Conservation (phyloP, 2,329 filamentous ascomycete species). For the Pseudodiploospora longispora region DNA sequence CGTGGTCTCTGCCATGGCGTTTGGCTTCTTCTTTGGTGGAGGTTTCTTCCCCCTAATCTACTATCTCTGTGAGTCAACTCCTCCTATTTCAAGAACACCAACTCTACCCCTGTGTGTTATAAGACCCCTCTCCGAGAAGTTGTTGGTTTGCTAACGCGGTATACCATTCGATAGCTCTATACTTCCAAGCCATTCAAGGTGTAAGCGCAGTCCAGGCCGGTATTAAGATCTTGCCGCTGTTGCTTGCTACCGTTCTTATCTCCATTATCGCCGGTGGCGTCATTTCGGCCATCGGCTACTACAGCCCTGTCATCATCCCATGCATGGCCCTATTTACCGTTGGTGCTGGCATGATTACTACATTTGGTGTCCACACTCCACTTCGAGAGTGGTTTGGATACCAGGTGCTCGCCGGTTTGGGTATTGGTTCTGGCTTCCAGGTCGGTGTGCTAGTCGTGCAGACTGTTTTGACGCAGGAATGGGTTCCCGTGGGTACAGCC, state of each 20-base stretch:
- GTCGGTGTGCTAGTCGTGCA: slow-evolving; percentile 43
- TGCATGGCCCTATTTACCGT: slow-evolving; percentile 34
- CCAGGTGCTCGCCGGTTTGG: slow-evolving; percentile 47
- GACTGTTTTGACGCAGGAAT: slow-evolving; percentile 38
- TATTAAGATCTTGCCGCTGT: slow-evolving; percentile 45
- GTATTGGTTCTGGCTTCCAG: slow-evolving; percentile 42
- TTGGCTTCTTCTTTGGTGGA: slow-evolving; percentile 41
- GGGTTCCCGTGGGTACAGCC: slow-evolving; percentile 43
- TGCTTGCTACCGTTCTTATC: slow-evolving; percentile 41
- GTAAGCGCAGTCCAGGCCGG: slow-evolving; percentile 45
- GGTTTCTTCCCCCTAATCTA: slow-evolving; percentile 46
- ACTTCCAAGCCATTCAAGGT: slow-evolving; percentile 47
- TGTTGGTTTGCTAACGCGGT: slow-evolving; percentile 8
- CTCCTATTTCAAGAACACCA: neutral
- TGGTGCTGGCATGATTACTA: slow-evolving; percentile 47
- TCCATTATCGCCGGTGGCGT: slow-evolving; percentile 36
- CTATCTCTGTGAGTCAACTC: slow-evolving; percentile 36
- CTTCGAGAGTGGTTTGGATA: slow-evolving; percentile 48
- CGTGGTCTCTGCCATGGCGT: slow-evolving; percentile 32
- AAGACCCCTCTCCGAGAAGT: neutral
- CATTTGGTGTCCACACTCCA: slow-evolving; percentile 38
- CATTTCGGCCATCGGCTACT: slow-evolving; percentile 36
- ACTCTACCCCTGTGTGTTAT: neutral
- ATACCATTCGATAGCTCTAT: slow-evolving; percentile 28
- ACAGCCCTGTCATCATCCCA: slow-evolving; percentile 31